Percentiles rank a stretch among this genome's conserved stretches.
phyloP scores from a whole-genome alignment of 2,329 filamentous ascomycete species.

The Scopulariopsis brevicaulis region DNA sequence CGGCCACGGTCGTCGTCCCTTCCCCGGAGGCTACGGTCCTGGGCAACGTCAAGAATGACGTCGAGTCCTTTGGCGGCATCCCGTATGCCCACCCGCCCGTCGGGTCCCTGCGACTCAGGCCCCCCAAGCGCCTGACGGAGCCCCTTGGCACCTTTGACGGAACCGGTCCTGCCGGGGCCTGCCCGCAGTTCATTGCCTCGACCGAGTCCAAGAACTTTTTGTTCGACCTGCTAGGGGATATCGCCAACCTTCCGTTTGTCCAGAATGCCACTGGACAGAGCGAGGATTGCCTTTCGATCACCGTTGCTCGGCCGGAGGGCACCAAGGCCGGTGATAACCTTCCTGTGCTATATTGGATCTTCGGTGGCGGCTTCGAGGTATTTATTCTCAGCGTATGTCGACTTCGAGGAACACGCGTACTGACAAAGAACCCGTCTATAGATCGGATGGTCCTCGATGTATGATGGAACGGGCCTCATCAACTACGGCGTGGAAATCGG shows the following conservation, averaged over 20 bases:
- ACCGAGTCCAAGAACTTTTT: conserved; percentile 27
- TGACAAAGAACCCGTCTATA: conserved; percentile 19
- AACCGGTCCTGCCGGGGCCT: conserved; percentile 45
- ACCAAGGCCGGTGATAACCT: conserved; percentile 42
- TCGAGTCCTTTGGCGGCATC: conserved; percentile 65
- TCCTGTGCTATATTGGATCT: conserved; percentile 62
- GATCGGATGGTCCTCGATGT: conserved; percentile 36
- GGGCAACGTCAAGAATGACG: conserved; percentile 27
- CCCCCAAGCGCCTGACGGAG: conserved; percentile 48
- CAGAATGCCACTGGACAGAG: conserved; percentile 36
- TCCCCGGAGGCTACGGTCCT: conserved; percentile 41
- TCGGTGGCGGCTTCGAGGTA: conserved; percentile 50
- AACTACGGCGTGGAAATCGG: conserved; percentile 30
- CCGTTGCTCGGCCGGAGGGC: conserved; percentile 46
- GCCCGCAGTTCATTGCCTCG: conserved; percentile 60
- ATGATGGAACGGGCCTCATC: conserved; percentile 37
- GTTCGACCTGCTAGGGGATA: conserved; percentile 30
- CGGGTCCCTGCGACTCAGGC: conserved; percentile 54
- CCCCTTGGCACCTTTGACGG: conserved; percentile 50
- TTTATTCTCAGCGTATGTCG: conserved; percentile 30
- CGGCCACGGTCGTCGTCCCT: conserved; percentile 38
- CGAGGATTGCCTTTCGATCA: conserved; percentile 55
- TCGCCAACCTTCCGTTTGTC: conserved; percentile 46
- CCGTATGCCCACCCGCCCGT: conserved; percentile 63
- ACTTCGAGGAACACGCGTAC: conserved; percentile 49